phyloP scores from a whole-genome alignment of 768 basidiomycete genomes.

The Pilatotrama ljubarskyi region DNA sequence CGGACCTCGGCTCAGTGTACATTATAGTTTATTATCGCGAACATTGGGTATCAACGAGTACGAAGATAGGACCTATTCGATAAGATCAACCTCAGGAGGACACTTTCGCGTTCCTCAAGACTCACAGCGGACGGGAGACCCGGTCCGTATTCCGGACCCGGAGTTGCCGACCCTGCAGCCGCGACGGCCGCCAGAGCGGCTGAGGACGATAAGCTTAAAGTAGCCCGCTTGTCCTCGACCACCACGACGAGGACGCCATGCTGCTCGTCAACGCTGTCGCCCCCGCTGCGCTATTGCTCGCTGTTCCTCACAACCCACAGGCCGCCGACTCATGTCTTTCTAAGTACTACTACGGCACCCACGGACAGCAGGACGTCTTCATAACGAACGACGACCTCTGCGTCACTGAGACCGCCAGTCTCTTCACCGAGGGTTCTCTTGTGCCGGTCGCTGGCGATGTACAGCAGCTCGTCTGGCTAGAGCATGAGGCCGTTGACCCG shows the following conservation, averaged over 20 bases:
- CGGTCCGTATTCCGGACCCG: too few relatives aligned
- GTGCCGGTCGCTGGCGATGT: slow-evolving; percentile 19
- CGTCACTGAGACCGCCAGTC: slow-evolving; percentile 25
- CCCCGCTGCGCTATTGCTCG: slow-evolving; percentile 33
- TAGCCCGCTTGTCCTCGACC: not conserved
- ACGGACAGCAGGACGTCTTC: slow-evolving; percentile 54
- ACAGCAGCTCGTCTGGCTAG: slow-evolving; percentile 59
- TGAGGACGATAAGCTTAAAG: not conserved
- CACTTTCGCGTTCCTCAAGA: too few relatives aligned
- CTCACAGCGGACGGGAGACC: too few relatives aligned
- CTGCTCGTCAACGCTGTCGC: slow-evolving; percentile 15
- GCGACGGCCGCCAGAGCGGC: not conserved
- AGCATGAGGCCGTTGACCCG: slow-evolving; percentile 53
- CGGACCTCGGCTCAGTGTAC: too few relatives aligned
- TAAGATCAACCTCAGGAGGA: too few relatives aligned
- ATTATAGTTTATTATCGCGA: too few relatives aligned
- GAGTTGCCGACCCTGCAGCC: not conserved
- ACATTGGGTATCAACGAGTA: too few relatives aligned
- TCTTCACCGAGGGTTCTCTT: slow-evolving; percentile 33
- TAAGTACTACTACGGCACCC: slow-evolving; percentile 55
- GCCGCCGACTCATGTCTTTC: slow-evolving; percentile 45
- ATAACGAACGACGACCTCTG: slow-evolving; percentile 42
- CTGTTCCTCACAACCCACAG: slow-evolving; percentile 48
- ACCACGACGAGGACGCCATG: slow-evolving; percentile 15
- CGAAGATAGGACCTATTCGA: too few relatives aligned